These are phyloP conservation scores for Coemansia sp. DNA, from an alignment of 192 early-diverging fungal species.

Conservation along the genomic window DNA sequence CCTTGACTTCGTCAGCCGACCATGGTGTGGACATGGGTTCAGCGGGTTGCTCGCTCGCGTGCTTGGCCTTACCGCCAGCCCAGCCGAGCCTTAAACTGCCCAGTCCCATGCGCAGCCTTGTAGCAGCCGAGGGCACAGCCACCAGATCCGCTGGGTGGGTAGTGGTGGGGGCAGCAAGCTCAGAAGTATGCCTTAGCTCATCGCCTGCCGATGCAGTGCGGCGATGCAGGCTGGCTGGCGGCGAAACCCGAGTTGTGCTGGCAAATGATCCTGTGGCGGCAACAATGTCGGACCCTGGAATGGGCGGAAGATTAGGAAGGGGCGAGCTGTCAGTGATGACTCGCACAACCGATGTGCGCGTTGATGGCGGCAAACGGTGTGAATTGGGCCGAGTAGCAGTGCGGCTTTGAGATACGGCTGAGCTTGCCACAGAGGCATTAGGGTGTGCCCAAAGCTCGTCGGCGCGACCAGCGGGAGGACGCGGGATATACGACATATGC, in stretches of 20 bases:
- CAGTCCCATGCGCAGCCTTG: constrained; percentile 27
- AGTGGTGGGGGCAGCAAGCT: neutral
- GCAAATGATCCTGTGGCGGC: constrained; percentile 7
- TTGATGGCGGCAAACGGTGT: constrained; percentile 27
- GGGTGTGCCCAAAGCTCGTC: constrained; percentile 32
- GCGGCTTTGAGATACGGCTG: neutral
- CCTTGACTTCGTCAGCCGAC: constrained; percentile 33
- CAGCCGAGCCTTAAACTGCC: constrained; percentile 28
- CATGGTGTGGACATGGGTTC: constrained; percentile 21
- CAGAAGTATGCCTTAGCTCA: constrained; percentile 6
- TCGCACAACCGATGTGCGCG: constrained; percentile 30
- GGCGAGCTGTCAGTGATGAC: constrained; percentile 28
- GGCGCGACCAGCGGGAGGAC: constrained; percentile 30
- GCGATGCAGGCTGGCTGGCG: constrained; percentile 12
- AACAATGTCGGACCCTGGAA: constrained; percentile 26
- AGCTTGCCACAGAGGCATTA: constrained; percentile 26
- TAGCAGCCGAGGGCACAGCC: neutral
- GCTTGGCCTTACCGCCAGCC: constrained; percentile 19
- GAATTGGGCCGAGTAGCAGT: neutral
- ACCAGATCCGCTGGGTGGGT: constrained; percentile 10
- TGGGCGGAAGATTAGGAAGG: constrained; percentile 34
- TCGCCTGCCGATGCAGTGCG: constrained; percentile 27
- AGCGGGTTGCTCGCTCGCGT: neutral
- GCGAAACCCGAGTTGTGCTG: constrained; percentile 14
- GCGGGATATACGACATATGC: constrained; percentile 40